A percentile compares a stretch with the other conserved stretches of the same genome.
Conservation (phyloP, 192 early-diverging fungal species). For the Irineochytrium annulatum region DNA sequence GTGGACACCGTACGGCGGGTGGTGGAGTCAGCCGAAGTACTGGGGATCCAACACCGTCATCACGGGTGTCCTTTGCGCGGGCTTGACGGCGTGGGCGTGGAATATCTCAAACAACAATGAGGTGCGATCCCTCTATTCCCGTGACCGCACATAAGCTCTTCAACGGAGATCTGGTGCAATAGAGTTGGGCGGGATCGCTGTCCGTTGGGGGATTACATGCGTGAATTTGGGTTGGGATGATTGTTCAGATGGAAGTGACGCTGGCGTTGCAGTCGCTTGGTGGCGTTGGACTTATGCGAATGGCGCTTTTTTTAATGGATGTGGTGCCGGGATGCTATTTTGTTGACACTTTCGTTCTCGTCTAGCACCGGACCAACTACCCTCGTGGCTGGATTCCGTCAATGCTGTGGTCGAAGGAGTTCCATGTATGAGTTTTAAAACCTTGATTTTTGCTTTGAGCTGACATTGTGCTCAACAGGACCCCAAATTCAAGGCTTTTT, state of each 20-base stretch:
- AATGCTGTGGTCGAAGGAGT: constrained; percentile 54
- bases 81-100: constrained; percentile 23
- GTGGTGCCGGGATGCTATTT: not conserved
- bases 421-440: constrained; percentile 38
- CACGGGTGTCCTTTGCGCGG: constrained; percentile 24
- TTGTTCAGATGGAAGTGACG: no score
- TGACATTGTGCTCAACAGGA: constrained; percentile 23
- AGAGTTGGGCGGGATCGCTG: not conserved
- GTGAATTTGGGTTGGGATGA: no score
- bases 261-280: no score
- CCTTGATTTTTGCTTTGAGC: not conserved
- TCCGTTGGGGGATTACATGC: no score
- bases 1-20: constrained; percentile 41
- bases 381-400: constrained; percentile 53
- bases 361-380: constrained; percentile 40
- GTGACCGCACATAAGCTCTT: no score
- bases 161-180: constrained; percentile 5
- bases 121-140: no score
- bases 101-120: constrained; percentile 36
- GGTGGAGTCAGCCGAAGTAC: constrained; percentile 42
- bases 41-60: constrained; percentile 32
- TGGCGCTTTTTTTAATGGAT: not conserved
- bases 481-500: constrained; percentile 37
- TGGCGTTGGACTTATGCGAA: not conserved
- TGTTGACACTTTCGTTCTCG: not conserved